A percentile compares a stretch with the other conserved stretches of the same genome.
phyloP scores from a whole-genome alignment of 23 red algal genomes.

The Chondrus crispus region DNA sequence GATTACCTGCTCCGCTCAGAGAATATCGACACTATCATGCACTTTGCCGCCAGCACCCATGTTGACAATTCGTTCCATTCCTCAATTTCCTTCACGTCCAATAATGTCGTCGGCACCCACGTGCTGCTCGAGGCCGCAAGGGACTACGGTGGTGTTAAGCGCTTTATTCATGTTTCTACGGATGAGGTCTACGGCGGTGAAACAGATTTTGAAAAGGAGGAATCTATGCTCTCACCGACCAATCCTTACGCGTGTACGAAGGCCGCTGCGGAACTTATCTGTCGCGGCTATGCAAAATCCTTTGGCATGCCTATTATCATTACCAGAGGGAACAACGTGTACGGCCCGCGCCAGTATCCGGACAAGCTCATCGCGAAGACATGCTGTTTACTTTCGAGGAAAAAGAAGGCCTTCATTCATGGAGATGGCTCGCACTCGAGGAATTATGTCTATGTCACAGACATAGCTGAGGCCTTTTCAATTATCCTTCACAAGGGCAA shows the following conservation, averaged over 20 bases:
- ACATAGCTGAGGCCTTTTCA: conserved; percentile 88
- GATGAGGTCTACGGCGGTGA: conserved; percentile 99
- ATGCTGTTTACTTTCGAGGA: conserved; percentile 54
- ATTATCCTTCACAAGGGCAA: conserved; percentile 86
- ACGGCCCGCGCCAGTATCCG: conserved; percentile 96
- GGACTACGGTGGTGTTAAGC: conserved; percentile 62
- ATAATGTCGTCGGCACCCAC: conserved; percentile 96
- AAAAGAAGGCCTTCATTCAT: conserved; percentile 75
- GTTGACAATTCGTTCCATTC: conserved; percentile 94
- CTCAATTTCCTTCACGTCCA: conserved; percentile 84
- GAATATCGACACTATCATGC: conserved; percentile 91
- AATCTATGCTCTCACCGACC: conserved; percentile 80
- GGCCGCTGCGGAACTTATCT: conserved; percentile 94
- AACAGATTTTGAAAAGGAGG: conserved; percentile 82
- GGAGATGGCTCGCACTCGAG: conserved; percentile 79
- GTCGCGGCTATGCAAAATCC: conserved; percentile 80
- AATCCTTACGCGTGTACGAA: conserved; percentile 98
- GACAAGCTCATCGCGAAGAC: conserved; percentile 98
- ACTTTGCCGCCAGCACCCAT: conserved; percentile 97
- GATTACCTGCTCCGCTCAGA: conserved; percentile 81
- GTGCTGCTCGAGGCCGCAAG: conserved; percentile 85
- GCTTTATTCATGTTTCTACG: conserved; percentile 95
- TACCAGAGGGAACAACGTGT: conserved; percentile 95
- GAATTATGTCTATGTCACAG: conserved; percentile 85
- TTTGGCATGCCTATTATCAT: conserved; percentile 95